These are phyloP conservation scores for Globisporangium echinulatum DNA, from an alignment of 352 stramenopile genomes.

Conservation along the genomic window DNA sequence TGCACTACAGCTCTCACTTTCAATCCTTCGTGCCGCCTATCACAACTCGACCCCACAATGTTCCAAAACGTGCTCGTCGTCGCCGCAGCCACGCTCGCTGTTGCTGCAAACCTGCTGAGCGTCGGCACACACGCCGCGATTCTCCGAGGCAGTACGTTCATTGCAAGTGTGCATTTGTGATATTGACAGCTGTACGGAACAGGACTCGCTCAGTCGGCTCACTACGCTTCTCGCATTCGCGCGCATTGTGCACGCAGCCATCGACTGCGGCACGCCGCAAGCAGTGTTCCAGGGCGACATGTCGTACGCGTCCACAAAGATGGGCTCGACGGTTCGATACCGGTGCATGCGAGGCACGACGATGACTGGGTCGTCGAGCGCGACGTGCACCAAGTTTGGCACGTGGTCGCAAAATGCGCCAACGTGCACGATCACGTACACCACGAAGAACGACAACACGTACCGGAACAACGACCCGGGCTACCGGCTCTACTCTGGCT, in stretches of 20 bases:
- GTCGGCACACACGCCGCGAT: too few relatives aligned
- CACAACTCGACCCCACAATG: too few relatives aligned
- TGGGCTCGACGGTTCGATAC: constrained; percentile 29
- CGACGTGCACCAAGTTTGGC: constrained; percentile 24
- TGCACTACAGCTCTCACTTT: too few relatives aligned
- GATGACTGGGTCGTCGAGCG: constrained; percentile 23
- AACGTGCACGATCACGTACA: constrained; percentile 41
- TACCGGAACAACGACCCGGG: constrained; percentile 48
- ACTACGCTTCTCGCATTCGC: not conserved
- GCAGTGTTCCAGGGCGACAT: constrained; percentile 35
- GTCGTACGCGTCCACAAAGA: constrained; percentile 27
- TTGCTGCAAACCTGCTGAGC: too few relatives aligned
- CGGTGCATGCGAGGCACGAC: constrained; percentile 34
- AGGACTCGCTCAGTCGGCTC: too few relatives aligned
- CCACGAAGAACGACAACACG: constrained; percentile 37
- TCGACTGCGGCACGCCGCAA: constrained; percentile 19
- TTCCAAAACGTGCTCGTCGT: too few relatives aligned
- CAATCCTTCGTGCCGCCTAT: too few relatives aligned
- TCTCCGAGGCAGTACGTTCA: too few relatives aligned
- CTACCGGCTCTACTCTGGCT: constrained; percentile 52
- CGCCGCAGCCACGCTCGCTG: too few relatives aligned
- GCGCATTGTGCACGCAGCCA: not conserved
- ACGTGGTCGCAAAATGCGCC: constrained; percentile 28
- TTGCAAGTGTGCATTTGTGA: too few relatives aligned
- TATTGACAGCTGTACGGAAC: too few relatives aligned